Evolutionary conservation across 1,284 basidiomycete genomes (phyloP), one percentile per base, ranked within the genome.

Genomic region (Sanghuangporus baumii): DNA sequence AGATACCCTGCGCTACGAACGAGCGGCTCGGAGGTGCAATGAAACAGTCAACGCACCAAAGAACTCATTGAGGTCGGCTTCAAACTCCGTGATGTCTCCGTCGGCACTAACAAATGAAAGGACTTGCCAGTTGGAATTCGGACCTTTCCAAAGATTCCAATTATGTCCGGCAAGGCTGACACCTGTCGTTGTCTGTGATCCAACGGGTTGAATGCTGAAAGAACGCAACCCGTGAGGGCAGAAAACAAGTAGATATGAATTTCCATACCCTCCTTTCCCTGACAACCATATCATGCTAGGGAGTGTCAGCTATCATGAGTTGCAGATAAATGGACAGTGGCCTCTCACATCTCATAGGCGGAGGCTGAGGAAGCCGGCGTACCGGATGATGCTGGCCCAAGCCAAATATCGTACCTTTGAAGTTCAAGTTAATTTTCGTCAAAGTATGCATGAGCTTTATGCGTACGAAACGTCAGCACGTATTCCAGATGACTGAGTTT

Each of bases 221-320:
- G 23, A 6, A 20, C 40, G 6, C 11, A 18, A 7, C 40, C 38
- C 23, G 16, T 41, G 36, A 55, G 59, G 54, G 62, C 54, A 37
- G 40, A 14, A 43, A 20, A 14, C 46, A 11, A 40, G 26, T 43
- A 36, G 46, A 34, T 55, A 3, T 47, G 18, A 67, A 57, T 36
- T 34, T 48, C 64, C 74, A 52, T 69, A 84, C 83, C 80, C 81
- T 70, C 83, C 83, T n/a, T 76, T 74, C 46, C 81, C 79, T 57
- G 83, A 84, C 18, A 85, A 77, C 84, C 83, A 85, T 63, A 85
- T 83, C 83, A 85, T 85, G 64, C 82, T 83, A 64, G 48, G 60
- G 16, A 6, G 8, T 18, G 23, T 23, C 18, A 38, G 36, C 9
- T 20, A 26, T 41, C 6, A 46, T 7, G n/a, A 20, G 37, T 23